Evolutionary conservation across 495 filamentous ascomycete genomes (phyloP), one percentile per base, ranked within the genome.

Genomic region (Trichoderma gamsii): DNA sequence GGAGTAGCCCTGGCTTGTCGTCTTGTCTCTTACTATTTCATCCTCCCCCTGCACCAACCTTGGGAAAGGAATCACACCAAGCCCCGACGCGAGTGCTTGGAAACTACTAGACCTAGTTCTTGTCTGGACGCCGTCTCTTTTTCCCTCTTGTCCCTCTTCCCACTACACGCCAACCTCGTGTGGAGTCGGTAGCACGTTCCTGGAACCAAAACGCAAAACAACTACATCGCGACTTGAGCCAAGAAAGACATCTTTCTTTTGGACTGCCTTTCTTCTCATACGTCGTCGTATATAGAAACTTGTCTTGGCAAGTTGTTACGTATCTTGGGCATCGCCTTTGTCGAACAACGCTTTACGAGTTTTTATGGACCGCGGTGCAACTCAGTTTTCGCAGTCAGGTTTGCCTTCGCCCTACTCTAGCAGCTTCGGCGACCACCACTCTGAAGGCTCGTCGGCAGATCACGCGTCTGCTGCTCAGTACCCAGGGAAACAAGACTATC

Each of bases 361-460:
- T 79, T 84, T 81, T 88, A 95, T 97, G 90, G 91, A 93, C 86
- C 90, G 91, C 86, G 87, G 89, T 84, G 86, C 90, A 77, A 82
- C 91, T 84, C 92, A 96, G 80, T 97, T 93, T 84, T 87, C 92
- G 90, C 93, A 97, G 89, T 89, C 92, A 96, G 94, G 93, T 97
- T 96, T 91, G 93, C 88, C 86, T 81, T 88, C 88, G 88, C 90
- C 87, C 83, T 88, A 87, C 84, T 84, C 88, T 83, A 83, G 86
- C 73, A 83, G 84, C 78, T 81, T 83, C 81, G 86, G 83, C 80
- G 83, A 87, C 83, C 81, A 83, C 74, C 84, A 87, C 79, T 92
- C 92, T 92, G 88, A 93, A 89, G 85, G 83, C 73, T 85, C 86
- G 75, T 81, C 88, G 80, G 87, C 88, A 95, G 92, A 95, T 88